Conservation (phyloP, 371 early-diverging fungal species). For the Blakeslea trispora region DNA sequence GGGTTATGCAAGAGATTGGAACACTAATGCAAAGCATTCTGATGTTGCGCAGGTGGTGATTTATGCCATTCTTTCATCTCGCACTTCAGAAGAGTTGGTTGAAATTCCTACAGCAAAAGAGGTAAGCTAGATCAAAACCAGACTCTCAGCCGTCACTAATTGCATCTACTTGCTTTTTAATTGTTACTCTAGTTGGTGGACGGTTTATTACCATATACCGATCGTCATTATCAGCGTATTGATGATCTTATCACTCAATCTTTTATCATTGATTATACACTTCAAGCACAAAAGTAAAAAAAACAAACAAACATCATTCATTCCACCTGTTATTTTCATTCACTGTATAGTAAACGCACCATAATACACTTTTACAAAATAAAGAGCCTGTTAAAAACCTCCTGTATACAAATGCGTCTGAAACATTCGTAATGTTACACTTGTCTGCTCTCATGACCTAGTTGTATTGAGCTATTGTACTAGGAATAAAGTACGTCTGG, state of each 20-base stretch:
- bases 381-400: too few relatives aligned
- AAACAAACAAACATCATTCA: too few relatives aligned
- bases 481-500: too few relatives aligned
- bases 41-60: slow-evolving; percentile 83
- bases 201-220: slow-evolving; percentile 87
- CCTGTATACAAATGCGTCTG: too few relatives aligned
- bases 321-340: neutral
- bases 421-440: too few relatives aligned
- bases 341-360: neutral
- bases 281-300: slow-evolving; percentile 61
- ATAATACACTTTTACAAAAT: too few relatives aligned
- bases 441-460: too few relatives aligned
- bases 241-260: slow-evolving; percentile 85
- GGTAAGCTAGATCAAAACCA: slow-evolving; percentile 26
- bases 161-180: neutral
- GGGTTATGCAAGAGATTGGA: slow-evolving; percentile 92
- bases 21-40: slow-evolving; percentile 85
- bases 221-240: slow-evolving; percentile 86
- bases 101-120: slow-evolving; percentile 81
- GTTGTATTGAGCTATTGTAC: too few relatives aligned
- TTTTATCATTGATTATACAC: slow-evolving; percentile 85
- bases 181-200: slow-evolving; percentile 56
- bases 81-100: slow-evolving; percentile 65
- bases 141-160: too few relatives aligned
- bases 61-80: slow-evolving; percentile 70